These are phyloP conservation scores for Ophiostoma angusticollis DNA, from an alignment of 2,329 filamentous ascomycete species.

Conservation along the genomic window DNA sequence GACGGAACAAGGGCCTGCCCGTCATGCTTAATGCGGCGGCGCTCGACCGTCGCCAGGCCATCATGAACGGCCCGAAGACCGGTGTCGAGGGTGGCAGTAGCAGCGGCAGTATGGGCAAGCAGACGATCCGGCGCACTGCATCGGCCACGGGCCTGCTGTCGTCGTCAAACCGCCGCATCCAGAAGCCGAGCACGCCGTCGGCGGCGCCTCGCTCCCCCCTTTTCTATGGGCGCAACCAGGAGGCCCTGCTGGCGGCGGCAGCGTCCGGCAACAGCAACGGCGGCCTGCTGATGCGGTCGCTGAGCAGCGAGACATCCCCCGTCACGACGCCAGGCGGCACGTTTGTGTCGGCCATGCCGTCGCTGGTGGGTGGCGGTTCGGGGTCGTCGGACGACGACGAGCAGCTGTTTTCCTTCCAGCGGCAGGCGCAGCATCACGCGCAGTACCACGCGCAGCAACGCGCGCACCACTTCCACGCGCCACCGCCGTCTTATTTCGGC, in stretches of 20 bases:
- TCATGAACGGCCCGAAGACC: conserved; percentile 33
- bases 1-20: conserved; percentile 37
- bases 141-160: conserved; percentile 33
- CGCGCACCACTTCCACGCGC: background rate
- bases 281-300: conserved; percentile 24
- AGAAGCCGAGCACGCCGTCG: conserved; percentile 22
- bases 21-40: conserved; percentile 35
- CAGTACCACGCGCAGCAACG: no score
- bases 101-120: conserved; percentile 30
- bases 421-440: no score
- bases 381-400: conserved; percentile 10
- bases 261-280: conserved; percentile 15
- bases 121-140: conserved; percentile 40
- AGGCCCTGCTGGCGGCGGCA: conserved; percentile 22
- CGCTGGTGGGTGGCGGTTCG: background rate
- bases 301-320: conserved; percentile 5
- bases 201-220: conserved; percentile 30
- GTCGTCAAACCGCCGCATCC: conserved; percentile 25
- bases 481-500: conserved; percentile 1
- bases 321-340: conserved; percentile 1
- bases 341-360: background rate
- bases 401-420: background rate
- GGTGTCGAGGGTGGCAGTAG: conserved; percentile 29
- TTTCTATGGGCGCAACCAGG: conserved; percentile 31
- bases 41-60: conserved; percentile 31